phyloP scores from a whole-genome alignment of 2,329 filamentous ascomycete species.

The Graphilbum fragrans region DNA sequence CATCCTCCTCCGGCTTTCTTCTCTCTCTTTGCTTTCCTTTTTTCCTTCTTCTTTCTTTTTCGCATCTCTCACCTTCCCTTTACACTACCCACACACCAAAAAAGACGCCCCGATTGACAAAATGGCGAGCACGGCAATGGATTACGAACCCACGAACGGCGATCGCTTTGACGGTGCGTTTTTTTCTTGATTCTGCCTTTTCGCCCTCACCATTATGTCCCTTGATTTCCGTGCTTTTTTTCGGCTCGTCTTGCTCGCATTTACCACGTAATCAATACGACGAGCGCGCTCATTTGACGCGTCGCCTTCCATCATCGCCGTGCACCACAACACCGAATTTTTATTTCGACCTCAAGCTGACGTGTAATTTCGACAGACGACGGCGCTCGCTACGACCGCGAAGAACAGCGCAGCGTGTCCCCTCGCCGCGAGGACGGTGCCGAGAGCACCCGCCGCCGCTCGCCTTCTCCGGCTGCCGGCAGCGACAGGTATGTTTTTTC shows the following conservation, averaged over 20 bases:
- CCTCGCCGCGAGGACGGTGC: constrained; percentile 53
- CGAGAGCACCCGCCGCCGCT: constrained; percentile 43
- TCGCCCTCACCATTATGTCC: constrained; percentile 3
- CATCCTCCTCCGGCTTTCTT: not conserved
- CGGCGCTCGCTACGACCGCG: constrained; percentile 52
- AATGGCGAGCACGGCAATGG: constrained; percentile 57
- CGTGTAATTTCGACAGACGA: constrained; percentile 37
- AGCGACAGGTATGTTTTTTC: constrained; percentile 31
- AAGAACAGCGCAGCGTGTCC: constrained; percentile 50
- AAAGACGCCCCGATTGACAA: constrained; percentile 3
- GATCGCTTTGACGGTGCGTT: constrained; percentile 53
- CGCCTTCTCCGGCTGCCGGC: constrained; percentile 46
- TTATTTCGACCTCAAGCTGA: constrained; percentile 8
- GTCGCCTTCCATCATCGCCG: too few species aligned
- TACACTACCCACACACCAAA: not conserved
- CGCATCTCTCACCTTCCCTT: constrained; percentile 3
- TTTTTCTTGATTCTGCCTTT: constrained; percentile 4
- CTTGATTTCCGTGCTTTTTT: not conserved
- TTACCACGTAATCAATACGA: too few species aligned
- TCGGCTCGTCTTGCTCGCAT: not conserved
- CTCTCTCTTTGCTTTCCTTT: too few species aligned
- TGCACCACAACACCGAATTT: too few species aligned
- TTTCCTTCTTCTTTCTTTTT: not conserved
- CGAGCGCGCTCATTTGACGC: too few species aligned
- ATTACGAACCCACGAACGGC: constrained; percentile 57